Evolutionary conservation across 2,329 filamentous ascomycete species (phyloP), one percentile per base, ranked within the genome.

Genomic region (Cladosporium phlei): DNA sequence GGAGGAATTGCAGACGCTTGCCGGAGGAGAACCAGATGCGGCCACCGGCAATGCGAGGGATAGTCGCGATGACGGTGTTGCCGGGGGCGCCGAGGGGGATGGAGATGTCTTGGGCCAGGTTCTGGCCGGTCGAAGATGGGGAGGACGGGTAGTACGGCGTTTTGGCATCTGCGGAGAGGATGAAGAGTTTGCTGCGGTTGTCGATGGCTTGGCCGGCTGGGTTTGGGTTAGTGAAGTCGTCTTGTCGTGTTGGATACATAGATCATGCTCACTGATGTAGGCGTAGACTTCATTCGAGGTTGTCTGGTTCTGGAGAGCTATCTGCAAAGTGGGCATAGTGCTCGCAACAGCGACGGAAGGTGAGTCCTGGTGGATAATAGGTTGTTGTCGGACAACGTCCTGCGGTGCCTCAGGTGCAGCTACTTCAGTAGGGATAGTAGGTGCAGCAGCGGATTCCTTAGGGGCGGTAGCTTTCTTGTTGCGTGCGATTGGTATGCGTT

Each of bases 201-300:
- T 66, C 58, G 24, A 66, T 54, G 17, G 63, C 64, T 45, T 55
- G 56, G 14, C 65, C 65, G 20, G 63, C 62, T 55, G 52, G 27
- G 25, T 27, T 2, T 12, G n/a, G 17, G 22, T 38, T 14, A 38
- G 35, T 24, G 14, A 24, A 8, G 12, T n/a, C n/a, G n/a, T n/a
- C n/a, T n/a, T n/a, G n/a, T n/a, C n/a, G n/a, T 4, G 11, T 27
- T 19, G n/a, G 11, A n/a, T 2, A 5, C 8, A 19, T 14, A 2
- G 1, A 10, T 10, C 16, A 33, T 29, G 25, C 57, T 38, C 34
- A 61, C 59, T 89, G 58, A 93, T 76, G 62, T 66, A 67, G 8
- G 63, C 63, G 46, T 59, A 67, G 29, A 65, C 60, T 6, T 57
- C 52, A 39, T 47, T 53, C 2, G 62, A 63, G 42, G 49, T 59